Percentiles rank a stretch among this genome's conserved stretches.
Conservation (phyloP, 768 basidiomycete genomes). For the Wakefieldia striispora region DNA sequence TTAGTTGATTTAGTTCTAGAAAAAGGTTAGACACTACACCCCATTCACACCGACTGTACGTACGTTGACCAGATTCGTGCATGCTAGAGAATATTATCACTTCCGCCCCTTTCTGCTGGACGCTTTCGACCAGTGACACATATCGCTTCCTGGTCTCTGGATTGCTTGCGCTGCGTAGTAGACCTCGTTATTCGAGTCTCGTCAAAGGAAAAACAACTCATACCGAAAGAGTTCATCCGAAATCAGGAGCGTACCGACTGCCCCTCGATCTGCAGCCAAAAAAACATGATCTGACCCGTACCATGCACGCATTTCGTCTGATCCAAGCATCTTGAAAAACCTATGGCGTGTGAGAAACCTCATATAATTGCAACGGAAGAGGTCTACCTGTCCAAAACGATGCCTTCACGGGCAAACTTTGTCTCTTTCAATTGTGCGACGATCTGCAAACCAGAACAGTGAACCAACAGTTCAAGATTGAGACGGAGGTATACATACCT, state of each 20-base stretch:
- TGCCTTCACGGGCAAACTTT: constrained; percentile 92
- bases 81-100: constrained; percentile 98
- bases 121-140: constrained; percentile 84
- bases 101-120: constrained; percentile 86
- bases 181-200: background rate
- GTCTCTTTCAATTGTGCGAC: constrained; percentile 82
- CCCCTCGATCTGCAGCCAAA: constrained; percentile 89
- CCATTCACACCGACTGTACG: constrained; percentile 29
- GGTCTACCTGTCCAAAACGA: constrained; percentile 80
- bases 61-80: constrained; percentile 99
- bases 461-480: background rate
- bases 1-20: constrained; percentile 91
- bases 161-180: constrained; percentile 66
- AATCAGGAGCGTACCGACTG: constrained; percentile 90
- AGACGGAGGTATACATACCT: constrained; percentile 49
- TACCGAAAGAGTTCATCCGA: constrained; percentile 94
- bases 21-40: background rate
- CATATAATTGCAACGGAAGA: background rate
- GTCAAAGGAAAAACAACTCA: constrained; percentile 14
- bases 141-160: constrained; percentile 76
- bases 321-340: constrained; percentile 97
- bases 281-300: constrained; percentile 95
- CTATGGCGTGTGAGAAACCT: constrained; percentile 38
- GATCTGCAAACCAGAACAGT: constrained; percentile 44
- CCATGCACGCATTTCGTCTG: constrained; percentile 96